These are phyloP conservation scores for Rosa multiflora DNA, from an alignment of 306 rosid genomes.

Conservation along the genomic window DNA sequence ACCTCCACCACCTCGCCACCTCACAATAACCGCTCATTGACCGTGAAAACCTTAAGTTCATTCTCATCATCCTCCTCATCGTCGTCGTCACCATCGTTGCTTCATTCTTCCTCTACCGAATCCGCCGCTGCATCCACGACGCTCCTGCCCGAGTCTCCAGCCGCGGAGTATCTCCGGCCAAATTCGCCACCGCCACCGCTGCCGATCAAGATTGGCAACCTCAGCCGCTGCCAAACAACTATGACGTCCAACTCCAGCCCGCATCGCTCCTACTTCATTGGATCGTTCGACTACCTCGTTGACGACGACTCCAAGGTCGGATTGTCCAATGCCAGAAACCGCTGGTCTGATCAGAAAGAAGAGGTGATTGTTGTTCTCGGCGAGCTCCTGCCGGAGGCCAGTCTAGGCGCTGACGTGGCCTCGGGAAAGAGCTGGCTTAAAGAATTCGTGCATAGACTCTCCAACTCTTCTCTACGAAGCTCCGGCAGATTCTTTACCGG, in stretches of 20 bases:
- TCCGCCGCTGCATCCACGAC: constrained; percentile 61
- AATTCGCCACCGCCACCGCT: constrained; percentile 14
- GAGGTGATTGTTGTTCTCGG: constrained; percentile 8
- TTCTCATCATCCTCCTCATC: constrained; percentile 48
- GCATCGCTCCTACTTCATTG: constrained; percentile 69
- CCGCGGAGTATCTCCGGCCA: constrained; percentile 54
- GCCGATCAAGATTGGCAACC: constrained; percentile 69
- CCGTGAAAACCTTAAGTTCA: constrained; percentile 41
- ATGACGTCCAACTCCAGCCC: constrained; percentile 3
- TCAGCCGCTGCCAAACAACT: constrained; percentile 45
- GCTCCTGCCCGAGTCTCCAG: constrained; percentile 19
- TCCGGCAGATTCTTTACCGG: constrained; percentile 73
- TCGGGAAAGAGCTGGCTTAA: constrained; percentile 68
- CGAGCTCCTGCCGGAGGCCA: constrained; percentile 28
- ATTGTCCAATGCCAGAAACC: constrained; percentile 43
- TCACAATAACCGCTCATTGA: too few species aligned
- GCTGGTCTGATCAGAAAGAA: constrained; percentile 50
- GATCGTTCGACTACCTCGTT: constrained; percentile 73
- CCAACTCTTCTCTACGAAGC: constrained; percentile 75
- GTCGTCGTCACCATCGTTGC: constrained; percentile 49
- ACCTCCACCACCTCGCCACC: too few species aligned
- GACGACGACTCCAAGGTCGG: constrained; percentile 67
- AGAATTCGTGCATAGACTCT: constrained; percentile 71
- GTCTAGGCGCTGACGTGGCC: constrained; percentile 50
- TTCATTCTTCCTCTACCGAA: constrained; percentile 50